Evolutionary conservation across 257 asterid species (phyloP), one percentile per base, ranked within the genome.

Genomic region (Jacaranda mimosifolia): DNA sequence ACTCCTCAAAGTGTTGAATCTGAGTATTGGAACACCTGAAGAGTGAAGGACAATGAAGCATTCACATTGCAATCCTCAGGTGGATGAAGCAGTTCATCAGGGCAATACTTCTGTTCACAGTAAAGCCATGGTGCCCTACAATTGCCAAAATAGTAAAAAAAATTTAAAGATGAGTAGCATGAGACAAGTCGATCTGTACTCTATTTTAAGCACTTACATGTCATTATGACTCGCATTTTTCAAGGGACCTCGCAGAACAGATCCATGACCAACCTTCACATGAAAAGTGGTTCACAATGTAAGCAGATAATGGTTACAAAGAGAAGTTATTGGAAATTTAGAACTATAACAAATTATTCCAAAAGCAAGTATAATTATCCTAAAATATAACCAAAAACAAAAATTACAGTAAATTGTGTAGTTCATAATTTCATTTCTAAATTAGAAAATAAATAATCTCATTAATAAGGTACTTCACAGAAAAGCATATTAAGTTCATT

Each of bases 1-100:
- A 80, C 76, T 78, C 85, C 79, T 83, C 85, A 77, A 75, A 80
- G 80, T 75, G 83, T 72, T 57, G 84, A 86, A 82, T 77, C 74
- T 69, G 74, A 76, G 69, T 79, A 73, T 83, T 75, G 68, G 75
- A 81, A 79, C 85, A 94, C 98, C 98, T 94, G 97, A 78, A 94
- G 91, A 80, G 98, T 91, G 84, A 90, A 90, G 80, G 97, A 73
- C 64, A 94, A 78, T 70, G 98, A 90, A 72, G 90, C 87, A 83
- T 94, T 94, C 80, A 94, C 94, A 72, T 87, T 91, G 92, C 98
- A 94, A 80, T 94, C 96, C 87, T 94, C 98, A 63, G 95, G 97
- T 74, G 97, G 98, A 66, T 89, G 86, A 82, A 91, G 88, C 81
- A 94, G 81, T 80, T 91, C 97, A 43, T 82, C 67, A 77, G 98